Base-by-base conservation (phyloP, 2,329 filamentous ascomycete genomes). In the Trichoderma pleuroti region DNA sequence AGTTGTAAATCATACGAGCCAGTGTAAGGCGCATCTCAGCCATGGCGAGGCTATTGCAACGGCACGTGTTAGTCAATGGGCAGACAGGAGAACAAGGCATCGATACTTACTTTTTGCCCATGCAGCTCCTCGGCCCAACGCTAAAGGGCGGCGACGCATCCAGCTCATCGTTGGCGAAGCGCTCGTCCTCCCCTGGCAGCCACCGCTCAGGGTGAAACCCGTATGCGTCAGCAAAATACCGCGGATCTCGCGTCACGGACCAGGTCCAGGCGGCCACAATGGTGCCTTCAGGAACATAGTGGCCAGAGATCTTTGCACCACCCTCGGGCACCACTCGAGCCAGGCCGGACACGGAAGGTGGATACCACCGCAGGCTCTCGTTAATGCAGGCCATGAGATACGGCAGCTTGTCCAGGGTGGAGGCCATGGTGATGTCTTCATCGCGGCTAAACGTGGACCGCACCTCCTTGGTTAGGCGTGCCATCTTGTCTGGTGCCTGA, bases 331-430 rank as follows among this genome's bases (percentile, higher is more conserved):
- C 76, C 5, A 77, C 74, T 71, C 78, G 71, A 81, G 82, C 3
- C 54, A 82, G 77, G 9, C 80, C 75, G 1, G 81, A 81, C 3
- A 80, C 79, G 0, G 83, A 79, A 0, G 84, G 84, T 2, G 84
- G 82, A 71, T 80, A 82, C 24, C 86, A 79, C 0, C 86, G 79
- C n/a, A 87, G 76, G 0, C 81, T 82, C 73, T 87, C 86, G 65
- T 82, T 82, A 52, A 87, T 81, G 10, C 83, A 82, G 0, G 85
- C 86, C 72, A 84, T 82, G 5, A 88, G 78, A 72, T 86, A 87
- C 0, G 81, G 16, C 2, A 75, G 56, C 6, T 70, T 30, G 11
- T 72, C 39, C 16, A 73, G 70, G 12, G 46, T 70, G 3, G 32
- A 21, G 36, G 36, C 36, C 2, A 75, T n/a, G n/a, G 60, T 70